Evolutionary conservation across 306 rosid species (phyloP), one percentile per base, ranked within the genome.

Genomic region (Vigna radiata): DNA sequence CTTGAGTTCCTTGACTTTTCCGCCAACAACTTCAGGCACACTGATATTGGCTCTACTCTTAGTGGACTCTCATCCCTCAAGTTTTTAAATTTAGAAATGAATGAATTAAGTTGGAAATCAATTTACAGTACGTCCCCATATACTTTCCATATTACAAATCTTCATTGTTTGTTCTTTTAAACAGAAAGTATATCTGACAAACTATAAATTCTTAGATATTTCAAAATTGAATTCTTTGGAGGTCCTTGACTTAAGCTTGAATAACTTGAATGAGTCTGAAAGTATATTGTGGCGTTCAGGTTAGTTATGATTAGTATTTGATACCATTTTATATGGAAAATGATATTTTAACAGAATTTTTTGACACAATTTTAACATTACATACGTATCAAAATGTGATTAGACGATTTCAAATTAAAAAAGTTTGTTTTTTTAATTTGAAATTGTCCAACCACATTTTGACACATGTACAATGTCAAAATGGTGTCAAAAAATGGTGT

Each of bases 1-100:
- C 37, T 79, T 1, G 83, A 79, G 72, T 53, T 48, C 0, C 65
- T 78, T n/a, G 27, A 62, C 68, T 7, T 79, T 1, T 52, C 11
- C 11, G 0, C 0, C 0, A 77, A 44, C 39, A 47, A 63, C 29
- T 79, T 79, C 78, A 79, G 1, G 2, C 68, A 44, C 46, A 48
- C 1, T 46, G 70, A 61, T 61, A 71, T 61, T 37, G 4, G 3
- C 10, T 61, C 59, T 52, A 1, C 21, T 19, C 21, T 19, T 19
- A 19, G 21, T 19, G 21, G 21, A 19, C 21, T 19, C 21, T 19
- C 21, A 19, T 19, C 21, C 21, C 21, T 19, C 21, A 19, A 19
- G 21, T 19, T 19, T 1, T 72, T 79, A 25, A 0, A 8, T 23
- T 36, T 71, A 54, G 1, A 0, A 6, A 0, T 6, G 0, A 2